Evolutionary conservation across 2,329 filamentous ascomycete genomes (phyloP), one percentile per base, ranked within the genome.

Genomic region (Verticillium longisporum): DNA sequence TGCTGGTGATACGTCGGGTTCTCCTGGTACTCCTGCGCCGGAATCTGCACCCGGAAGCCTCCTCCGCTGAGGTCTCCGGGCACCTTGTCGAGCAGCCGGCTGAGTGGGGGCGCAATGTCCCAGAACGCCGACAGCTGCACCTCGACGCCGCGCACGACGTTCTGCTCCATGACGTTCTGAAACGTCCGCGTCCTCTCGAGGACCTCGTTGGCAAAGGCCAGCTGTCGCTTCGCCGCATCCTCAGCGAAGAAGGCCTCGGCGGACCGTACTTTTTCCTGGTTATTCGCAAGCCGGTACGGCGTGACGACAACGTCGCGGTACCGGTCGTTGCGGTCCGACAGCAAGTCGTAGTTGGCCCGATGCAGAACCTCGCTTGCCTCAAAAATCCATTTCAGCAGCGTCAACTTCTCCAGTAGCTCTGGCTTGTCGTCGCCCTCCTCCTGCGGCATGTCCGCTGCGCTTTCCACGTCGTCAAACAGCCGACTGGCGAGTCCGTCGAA

Each of bases 381-480:
- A 68, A 97, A 98, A 9, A 98, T 87, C 93, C 95, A 98, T 70
- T 98, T 99, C 14, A 98, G 81, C 56, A 97, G 84, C 0, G 94
- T 98, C 13, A 99, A 81, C 75, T 97, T 96, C 74, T 99, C 95
- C 2, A 98, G 80, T 0, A 98, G 82, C 74, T 99, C 95, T 0
- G 95, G 95, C 71, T 93, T 88, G 72, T 97, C 94, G 67, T 98
- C 94, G 18, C 95, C 94, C 76, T 97, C 94, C 73, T 97, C 92
- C 72, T 97, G 93, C 0, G 92, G 89, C 73, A 92, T 86, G 69
- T 96, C 94, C 0, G 92, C 71, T 84, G 88, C 61, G 13, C 26
- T 34, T 31, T 32, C 13, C 84, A 88, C 61, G 64, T 91, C 89
- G 58, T 86, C 87, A 63, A 89, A 90, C 0, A 97, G 80, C 54